Evolutionary conservation across 768 basidiomycete species (phyloP).

Genomic region (Lentinula aciculospora): DNA sequence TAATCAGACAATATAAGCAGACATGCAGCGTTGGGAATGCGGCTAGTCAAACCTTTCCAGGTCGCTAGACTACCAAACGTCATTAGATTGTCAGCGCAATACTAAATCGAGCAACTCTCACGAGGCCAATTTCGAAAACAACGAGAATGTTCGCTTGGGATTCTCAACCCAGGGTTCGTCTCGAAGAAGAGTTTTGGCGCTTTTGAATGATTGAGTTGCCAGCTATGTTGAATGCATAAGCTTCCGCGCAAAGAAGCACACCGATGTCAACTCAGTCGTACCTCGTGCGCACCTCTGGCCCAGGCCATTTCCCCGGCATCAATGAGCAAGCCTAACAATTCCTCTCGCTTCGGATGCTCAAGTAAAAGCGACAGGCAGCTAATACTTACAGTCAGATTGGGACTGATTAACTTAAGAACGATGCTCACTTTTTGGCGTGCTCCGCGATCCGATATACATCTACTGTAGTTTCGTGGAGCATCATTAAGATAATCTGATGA

Average conservation of each 20-base stretch:
- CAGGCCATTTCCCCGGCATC: slow-evolving; percentile 70
- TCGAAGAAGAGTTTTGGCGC: slow-evolving; percentile 49
- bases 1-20: slow-evolving; percentile 17
- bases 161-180: slow-evolving; percentile 45
- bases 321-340: slow-evolving; percentile 53
- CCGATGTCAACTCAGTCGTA: slow-evolving; percentile 18
- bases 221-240: slow-evolving; percentile 29
- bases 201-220: slow-evolving; percentile 56
- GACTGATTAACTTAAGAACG: background rate
- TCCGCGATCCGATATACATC: slow-evolving; percentile 70
- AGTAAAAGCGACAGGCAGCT: slow-evolving; percentile 61
- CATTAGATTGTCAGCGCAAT: background rate
- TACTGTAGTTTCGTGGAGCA: slow-evolving; percentile 54
- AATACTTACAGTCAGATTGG: background rate
- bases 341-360: slow-evolving; percentile 56
- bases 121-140: slow-evolving; percentile 58
- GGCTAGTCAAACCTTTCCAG: slow-evolving; percentile 47
- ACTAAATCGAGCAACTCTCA: slow-evolving; percentile 31
- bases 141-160: slow-evolving; percentile 41
- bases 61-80: slow-evolving; percentile 41
- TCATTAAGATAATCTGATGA: slow-evolving; percentile 63
- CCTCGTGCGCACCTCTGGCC: slow-evolving; percentile 72
- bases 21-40: background rate
- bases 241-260: background rate
- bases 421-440: slow-evolving; percentile 50